Evolutionary conservation across 306 rosid genomes (phyloP).

Genomic region (Pterocarpus santalinus): DNA sequence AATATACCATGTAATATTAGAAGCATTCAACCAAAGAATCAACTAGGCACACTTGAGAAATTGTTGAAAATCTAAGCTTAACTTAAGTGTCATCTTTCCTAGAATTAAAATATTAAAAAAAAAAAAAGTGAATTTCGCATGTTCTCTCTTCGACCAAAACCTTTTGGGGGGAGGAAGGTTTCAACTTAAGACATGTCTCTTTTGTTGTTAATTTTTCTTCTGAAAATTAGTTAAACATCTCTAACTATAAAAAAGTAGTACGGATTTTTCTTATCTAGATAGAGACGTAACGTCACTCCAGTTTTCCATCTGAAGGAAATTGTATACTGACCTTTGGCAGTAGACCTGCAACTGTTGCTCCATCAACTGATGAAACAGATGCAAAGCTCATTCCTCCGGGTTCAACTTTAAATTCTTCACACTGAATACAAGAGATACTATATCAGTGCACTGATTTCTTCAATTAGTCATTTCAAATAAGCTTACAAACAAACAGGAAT

Average conservation of each 20-base stretch:
- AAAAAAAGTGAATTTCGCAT: slow-evolving; percentile 24
- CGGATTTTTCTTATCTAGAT: slow-evolving; percentile 25
- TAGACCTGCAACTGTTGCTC: slow-evolving; percentile 60
- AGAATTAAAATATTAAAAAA: not conserved
- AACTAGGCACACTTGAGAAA: not conserved
- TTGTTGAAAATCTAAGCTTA: slow-evolving; percentile 7
- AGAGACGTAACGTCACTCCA: slow-evolving; percentile 24
- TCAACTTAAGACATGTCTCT: not conserved
- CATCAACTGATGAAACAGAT: slow-evolving; percentile 62
- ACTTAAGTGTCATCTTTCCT: not conserved
- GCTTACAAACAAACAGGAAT: slow-evolving; percentile 31
- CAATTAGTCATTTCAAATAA: slow-evolving; percentile 33
- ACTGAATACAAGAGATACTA: slow-evolving; percentile 52
- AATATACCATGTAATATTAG: slow-evolving; percentile 2
- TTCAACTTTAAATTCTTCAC: slow-evolving; percentile 72
- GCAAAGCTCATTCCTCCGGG: slow-evolving; percentile 65
- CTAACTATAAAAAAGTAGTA: slow-evolving; percentile 19
- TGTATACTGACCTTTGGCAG: slow-evolving; percentile 78
- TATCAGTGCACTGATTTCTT: slow-evolving; percentile 41
- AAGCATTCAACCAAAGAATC: slow-evolving; percentile 17
- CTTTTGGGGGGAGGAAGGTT: not conserved
- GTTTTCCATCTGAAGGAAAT: slow-evolving; percentile 39
- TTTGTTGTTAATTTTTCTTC: not conserved
- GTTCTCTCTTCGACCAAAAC: slow-evolving; percentile 7
- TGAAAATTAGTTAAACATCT: slow-evolving; percentile 13